Base-by-base conservation (phyloP, 2,329 filamentous ascomycete genomes). In the Pseudovirgaria hyperparasitica region DNA sequence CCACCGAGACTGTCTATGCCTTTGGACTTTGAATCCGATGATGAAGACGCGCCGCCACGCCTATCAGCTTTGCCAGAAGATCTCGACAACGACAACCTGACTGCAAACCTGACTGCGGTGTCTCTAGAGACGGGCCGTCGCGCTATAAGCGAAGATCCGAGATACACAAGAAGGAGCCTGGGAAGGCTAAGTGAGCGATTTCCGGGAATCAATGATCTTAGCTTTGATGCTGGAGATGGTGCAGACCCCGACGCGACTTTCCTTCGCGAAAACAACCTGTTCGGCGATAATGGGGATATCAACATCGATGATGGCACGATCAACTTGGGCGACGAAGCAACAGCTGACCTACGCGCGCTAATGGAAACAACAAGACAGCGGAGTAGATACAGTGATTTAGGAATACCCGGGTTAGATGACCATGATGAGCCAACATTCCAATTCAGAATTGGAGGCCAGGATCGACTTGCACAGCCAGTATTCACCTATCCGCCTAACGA, bases 111-210 rank as follows among this genome's bases (percentile, higher is more conserved):
- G 12, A 65, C 61, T 4, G 55, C 62, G n/a, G 60, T 63, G 2
- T 64, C 62, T 4, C 53, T 65, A 9, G 61, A 64, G 14, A 61
- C 64, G 6, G 60, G 50, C 19, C 39, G 53, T 21, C 48, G 52
- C 31, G 53, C 52, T 2, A 31, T 51, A 13, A 52, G 50, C 23
- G 52, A 55, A 28, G 50, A 54, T 25, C 52, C 49, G 5, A 39
- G 48, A 9, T 55, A 24, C 50, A 55, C 58, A 32, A 60, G 63
- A 32, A 52, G 55, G 27, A 54, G 50, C 9, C 52, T 46, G 26
- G 42, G 50, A 13, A 45, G 57, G 12, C 42, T 65, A 25, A 69
- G 63, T 37, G 66, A 67, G 31, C 52, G 60, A 30, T 69, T 69
- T 37, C 62, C 51, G 2, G 63, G 64, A 29, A 35, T 60, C 24